Evolutionary conservation across 164 flowering plant species (phyloP).

Genomic region (Euptelea pleiosperma): DNA sequence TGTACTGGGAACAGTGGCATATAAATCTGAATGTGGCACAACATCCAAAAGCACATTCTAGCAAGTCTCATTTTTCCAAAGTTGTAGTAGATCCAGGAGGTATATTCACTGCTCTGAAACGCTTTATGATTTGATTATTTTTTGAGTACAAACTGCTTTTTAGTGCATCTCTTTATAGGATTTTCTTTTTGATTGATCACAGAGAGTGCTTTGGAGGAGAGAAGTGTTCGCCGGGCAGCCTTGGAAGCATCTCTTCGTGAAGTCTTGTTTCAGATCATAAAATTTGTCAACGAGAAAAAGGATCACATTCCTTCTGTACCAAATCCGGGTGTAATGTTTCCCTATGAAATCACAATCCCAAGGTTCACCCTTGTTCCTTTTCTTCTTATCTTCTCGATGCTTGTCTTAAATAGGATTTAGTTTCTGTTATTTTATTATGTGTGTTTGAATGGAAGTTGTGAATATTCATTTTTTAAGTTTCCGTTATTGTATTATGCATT

Average conservation of each 20-base stretch:
- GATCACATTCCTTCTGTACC: slow-evolving; percentile 91
- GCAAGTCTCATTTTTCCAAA: slow-evolving; percentile 77
- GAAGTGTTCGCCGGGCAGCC: slow-evolving; percentile 61
- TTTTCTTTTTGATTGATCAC: slow-evolving; percentile 13
- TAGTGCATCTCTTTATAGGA: neutral
- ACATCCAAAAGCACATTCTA: slow-evolving; percentile 50
- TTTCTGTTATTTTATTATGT: too few relatives aligned
- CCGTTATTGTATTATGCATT: too few relatives aligned
- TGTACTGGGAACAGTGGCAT: slow-evolving; percentile 95
- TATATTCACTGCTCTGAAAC: slow-evolving; percentile 16
- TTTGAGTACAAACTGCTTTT: neutral
- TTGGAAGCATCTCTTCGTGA: slow-evolving; percentile 84
- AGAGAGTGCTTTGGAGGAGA: slow-evolving; percentile 65
- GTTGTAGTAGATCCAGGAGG: slow-evolving; percentile 70
- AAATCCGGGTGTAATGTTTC: slow-evolving; percentile 63
- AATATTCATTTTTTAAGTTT: too few relatives aligned
- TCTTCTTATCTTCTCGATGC: neutral
- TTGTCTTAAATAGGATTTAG: neutral
- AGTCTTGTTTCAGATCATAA: slow-evolving; percentile 85
- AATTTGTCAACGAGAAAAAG: slow-evolving; percentile 94
- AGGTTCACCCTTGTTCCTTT: slow-evolving; percentile 42
- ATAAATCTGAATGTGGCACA: slow-evolving; percentile 78
- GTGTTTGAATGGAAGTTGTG: too few relatives aligned
- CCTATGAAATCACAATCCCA: slow-evolving; percentile 87
- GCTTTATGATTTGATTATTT: neutral